These are phyloP conservation scores for Pyracantha coccinea DNA, from an alignment of 331 rosid species.

Conservation along the genomic window DNA sequence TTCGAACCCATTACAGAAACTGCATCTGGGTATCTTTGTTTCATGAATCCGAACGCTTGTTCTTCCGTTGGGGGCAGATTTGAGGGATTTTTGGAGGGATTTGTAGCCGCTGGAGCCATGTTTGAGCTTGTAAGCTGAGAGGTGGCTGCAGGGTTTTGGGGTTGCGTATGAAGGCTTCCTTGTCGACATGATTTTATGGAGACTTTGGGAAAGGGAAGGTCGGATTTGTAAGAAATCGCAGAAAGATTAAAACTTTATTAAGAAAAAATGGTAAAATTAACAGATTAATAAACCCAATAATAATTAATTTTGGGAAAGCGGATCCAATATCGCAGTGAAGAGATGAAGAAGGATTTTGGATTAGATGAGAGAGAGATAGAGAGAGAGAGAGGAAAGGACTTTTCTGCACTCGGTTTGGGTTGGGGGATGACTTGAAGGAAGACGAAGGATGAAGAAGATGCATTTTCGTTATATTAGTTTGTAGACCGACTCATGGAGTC, in stretches of 20 bases:
- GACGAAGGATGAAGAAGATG: not conserved
- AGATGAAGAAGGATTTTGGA: not conserved
- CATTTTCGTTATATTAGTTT: not conserved
- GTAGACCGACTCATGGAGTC: not conserved
- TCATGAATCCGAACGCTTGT: constrained; percentile 45
- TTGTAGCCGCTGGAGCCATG: constrained; percentile 62
- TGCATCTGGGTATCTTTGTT: constrained; percentile 60
- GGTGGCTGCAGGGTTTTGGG: constrained; percentile 75
- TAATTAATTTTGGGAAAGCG: not conserved
- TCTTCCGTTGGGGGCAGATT: constrained; percentile 53
- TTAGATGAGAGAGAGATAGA: not conserved
- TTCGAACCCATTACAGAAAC: constrained; percentile 49
- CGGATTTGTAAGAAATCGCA: constrained; percentile 14
- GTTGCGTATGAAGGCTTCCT: constrained; percentile 55
- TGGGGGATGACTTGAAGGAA: not conserved
- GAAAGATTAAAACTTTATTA: not conserved
- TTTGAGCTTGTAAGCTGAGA: constrained; percentile 72
- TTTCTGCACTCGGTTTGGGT: not conserved
- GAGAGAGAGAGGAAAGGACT: not conserved
- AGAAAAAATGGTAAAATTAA: not conserved
- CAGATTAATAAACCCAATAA: not conserved
- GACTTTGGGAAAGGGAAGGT: constrained; percentile 13
- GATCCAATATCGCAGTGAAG: not conserved
- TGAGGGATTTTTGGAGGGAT: constrained; percentile 54
- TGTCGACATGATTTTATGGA: constrained; percentile 32